Percentiles rank a stretch among this genome's conserved stretches.
Evolutionary conservation across 2,329 filamentous ascomycete genomes (phyloP).

Genomic region (Mycosphaerella sp.): DNA sequence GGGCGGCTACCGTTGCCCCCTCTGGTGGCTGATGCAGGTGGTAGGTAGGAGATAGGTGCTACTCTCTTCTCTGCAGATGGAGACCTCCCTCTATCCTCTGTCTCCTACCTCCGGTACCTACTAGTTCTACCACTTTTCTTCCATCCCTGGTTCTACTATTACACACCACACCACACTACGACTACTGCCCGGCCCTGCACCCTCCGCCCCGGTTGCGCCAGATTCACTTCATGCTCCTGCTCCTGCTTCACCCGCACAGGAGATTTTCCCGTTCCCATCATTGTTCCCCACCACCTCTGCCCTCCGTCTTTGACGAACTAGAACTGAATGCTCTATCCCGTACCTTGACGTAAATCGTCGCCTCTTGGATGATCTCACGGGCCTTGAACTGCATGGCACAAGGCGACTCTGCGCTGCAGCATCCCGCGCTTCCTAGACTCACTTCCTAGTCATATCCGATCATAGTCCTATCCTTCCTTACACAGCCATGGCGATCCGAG

Average conservation of each 20-base stretch:
- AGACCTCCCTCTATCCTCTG: not conserved
- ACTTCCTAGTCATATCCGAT: not conserved
- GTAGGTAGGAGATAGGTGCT: too few species aligned
- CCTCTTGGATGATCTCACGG: not conserved
- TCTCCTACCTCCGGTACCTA: not conserved
- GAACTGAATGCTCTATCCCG: too few species aligned
- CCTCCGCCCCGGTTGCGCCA: too few species aligned
- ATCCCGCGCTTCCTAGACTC: not conserved
- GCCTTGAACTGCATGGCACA: not conserved
- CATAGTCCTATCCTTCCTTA: not conserved
- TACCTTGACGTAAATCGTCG: too few species aligned
- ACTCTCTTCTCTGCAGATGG: not conserved
- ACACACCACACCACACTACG: too few species aligned
- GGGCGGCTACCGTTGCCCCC: not conserved
- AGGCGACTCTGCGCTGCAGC: not conserved
- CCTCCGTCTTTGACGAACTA: too few species aligned
- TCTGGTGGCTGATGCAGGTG: not conserved
- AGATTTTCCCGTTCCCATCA: too few species aligned
- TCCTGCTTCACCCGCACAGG: too few species aligned
- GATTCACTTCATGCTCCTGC: too few species aligned
- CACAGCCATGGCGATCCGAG: slow-evolving; percentile 42
- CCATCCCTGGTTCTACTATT: too few species aligned
- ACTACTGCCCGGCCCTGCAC: too few species aligned
- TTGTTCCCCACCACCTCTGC: too few species aligned
- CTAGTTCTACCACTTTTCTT: not conserved